Conservation (phyloP, 2,329 filamentous ascomycete genomes). For the Blumeria graminis region DNA sequence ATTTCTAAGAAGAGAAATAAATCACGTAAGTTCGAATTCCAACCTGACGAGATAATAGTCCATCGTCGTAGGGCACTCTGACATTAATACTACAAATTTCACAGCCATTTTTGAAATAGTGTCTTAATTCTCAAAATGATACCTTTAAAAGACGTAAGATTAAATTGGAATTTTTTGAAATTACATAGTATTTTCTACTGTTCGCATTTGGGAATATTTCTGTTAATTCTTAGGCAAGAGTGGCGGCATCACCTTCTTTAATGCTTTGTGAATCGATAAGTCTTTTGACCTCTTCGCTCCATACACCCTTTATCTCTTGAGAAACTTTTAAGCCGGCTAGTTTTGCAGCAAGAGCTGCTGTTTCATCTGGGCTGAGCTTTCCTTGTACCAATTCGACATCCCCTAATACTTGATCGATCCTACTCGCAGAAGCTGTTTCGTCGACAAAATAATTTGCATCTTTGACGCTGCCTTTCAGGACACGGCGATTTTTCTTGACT, state of each 20-base stretch:
- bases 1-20: too few relatives aligned
- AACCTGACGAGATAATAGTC: too few relatives aligned
- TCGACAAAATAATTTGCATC: conserved; percentile 87
- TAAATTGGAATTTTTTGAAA: too few relatives aligned
- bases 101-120: too few relatives aligned
- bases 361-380: conserved; percentile 79
- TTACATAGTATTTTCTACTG: too few relatives aligned
- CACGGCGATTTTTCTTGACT: conserved; percentile 99
- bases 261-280: conserved; percentile 65
- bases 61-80: too few relatives aligned
- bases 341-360: conserved; percentile 60
- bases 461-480: conserved; percentile 81
- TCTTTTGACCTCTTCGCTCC: conserved; percentile 52
- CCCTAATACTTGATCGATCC: conserved; percentile 60
- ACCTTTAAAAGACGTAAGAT: too few relatives aligned
- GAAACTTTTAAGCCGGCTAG: conserved; percentile 57
- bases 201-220: not conserved
- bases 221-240: conserved; percentile 17
- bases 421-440: conserved; percentile 45
- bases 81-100: too few relatives aligned
- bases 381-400: conserved; percentile 72
- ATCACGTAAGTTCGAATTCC: too few relatives aligned
- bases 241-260: conserved; percentile 61
- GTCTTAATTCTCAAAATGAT: not conserved
- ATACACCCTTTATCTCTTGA: conserved; percentile 66